phyloP scores from a whole-genome alignment of 2,329 filamentous ascomycete genomes.

The Cladosporium colombiae region DNA sequence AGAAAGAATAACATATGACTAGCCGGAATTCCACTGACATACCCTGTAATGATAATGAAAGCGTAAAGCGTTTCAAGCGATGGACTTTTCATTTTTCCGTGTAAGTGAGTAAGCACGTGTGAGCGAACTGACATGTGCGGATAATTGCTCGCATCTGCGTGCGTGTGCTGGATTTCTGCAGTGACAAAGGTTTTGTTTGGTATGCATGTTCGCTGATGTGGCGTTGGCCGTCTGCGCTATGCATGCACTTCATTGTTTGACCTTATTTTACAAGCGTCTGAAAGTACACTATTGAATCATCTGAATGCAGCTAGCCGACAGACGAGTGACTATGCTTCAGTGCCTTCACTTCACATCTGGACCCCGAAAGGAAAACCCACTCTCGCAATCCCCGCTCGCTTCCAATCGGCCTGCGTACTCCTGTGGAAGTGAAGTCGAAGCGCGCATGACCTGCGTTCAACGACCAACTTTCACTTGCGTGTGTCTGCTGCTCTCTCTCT shows the following conservation, averaged over 20 bases:
- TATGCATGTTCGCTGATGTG: neutral
- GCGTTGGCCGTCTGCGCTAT: neutral
- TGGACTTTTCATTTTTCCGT: neutral
- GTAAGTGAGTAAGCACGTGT: neutral
- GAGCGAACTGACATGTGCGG: neutral
- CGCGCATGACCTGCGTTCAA: neutral
- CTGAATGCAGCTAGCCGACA: too few species aligned
- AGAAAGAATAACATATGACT: slow-evolving; percentile 8
- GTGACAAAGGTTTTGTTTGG: neutral
- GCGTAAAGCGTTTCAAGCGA: slow-evolving; percentile 11
- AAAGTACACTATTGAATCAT: too few species aligned
- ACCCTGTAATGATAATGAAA: slow-evolving; percentile 12
- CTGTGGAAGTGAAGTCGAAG: neutral
- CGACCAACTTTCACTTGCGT: neutral
- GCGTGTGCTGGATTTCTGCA: too few species aligned
- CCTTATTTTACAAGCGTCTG: neutral
- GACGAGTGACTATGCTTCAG: neutral
- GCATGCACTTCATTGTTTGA: neutral
- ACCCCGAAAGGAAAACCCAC: neutral
- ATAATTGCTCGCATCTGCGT: neutral
- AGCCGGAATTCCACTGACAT: neutral
- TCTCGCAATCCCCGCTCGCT: neutral
- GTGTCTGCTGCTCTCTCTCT: neutral
- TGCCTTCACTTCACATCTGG: neutral
- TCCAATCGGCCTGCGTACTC: neutral